Conservation (phyloP, 2,329 filamentous ascomycete genomes). For the Colletotrichum cordylinicola region DNA sequence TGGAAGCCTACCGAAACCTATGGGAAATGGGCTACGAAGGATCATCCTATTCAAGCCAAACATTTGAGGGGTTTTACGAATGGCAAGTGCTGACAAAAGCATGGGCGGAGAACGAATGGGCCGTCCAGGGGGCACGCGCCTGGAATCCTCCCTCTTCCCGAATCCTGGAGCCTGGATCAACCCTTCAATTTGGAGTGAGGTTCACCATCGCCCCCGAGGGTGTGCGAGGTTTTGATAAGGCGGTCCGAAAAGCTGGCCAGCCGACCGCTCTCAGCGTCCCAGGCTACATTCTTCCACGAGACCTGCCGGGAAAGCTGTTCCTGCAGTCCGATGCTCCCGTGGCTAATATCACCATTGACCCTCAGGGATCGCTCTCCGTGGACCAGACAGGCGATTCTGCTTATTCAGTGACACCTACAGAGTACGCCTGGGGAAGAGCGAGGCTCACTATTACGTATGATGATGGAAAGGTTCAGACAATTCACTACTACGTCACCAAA, state of each 20-base stretch:
- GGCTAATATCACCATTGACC: slow-evolving; percentile 47
- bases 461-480: slow-evolving; percentile 52
- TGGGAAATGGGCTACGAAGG: slow-evolving; percentile 46
- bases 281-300: too few relatives aligned
- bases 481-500: slow-evolving; percentile 64
- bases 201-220: not conserved
- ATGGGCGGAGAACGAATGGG: slow-evolving; percentile 64
- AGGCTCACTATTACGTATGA: slow-evolving; percentile 53
- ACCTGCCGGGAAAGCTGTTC: too few relatives aligned
- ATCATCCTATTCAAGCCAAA: slow-evolving; percentile 55
- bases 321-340: too few relatives aligned
- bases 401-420: slow-evolving; percentile 49
- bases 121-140: slow-evolving; percentile 34
- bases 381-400: not conserved
- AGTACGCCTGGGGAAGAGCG: slow-evolving; percentile 53
- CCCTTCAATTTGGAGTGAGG: slow-evolving; percentile 51
- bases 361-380: slow-evolving; percentile 37
- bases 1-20: slow-evolving; percentile 58
- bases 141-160: slow-evolving; percentile 62
- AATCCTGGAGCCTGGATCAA: slow-evolving; percentile 48
- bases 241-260: too few relatives aligned
- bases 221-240: not conserved
- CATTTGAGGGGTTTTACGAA: slow-evolving; percentile 66
- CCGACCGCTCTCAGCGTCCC: too few relatives aligned
- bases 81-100: slow-evolving; percentile 62